phyloP scores from a whole-genome alignment of 352 stramenopile species.

The Globisporangium heterothallicum region DNA sequence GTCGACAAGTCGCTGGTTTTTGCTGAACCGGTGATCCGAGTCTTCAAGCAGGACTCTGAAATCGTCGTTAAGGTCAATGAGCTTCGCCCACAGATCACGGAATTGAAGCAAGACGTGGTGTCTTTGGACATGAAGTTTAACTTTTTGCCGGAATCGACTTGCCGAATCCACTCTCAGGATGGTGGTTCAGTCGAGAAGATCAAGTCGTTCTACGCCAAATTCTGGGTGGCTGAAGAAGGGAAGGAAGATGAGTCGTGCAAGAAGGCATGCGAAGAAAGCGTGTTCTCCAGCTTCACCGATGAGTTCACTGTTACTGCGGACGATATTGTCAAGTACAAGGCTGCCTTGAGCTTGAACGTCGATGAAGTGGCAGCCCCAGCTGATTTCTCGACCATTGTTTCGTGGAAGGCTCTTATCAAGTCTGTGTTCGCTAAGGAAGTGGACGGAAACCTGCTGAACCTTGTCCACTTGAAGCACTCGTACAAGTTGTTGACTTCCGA shows the following conservation, averaged over 20 bases:
- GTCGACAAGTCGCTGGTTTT: conserved; percentile 33
- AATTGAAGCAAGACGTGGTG: conserved; percentile 36
- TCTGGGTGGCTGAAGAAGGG: conserved; percentile 61
- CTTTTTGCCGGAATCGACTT: conserved; percentile 37
- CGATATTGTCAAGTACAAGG: conserved; percentile 60
- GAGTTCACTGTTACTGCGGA: conserved; percentile 54
- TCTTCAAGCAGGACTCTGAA: conserved; percentile 25
- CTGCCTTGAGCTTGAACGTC: conserved; percentile 35
- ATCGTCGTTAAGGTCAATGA: conserved; percentile 56
- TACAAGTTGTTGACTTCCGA: conserved; percentile 56
- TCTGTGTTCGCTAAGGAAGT: conserved; percentile 82
- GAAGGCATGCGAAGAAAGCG: conserved; percentile 48
- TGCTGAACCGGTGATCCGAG: conserved; percentile 40
- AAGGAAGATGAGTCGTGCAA: conserved; percentile 57
- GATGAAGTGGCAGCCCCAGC: conserved; percentile 33
- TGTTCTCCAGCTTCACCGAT: conserved; percentile 52
- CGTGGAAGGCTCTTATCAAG: conserved; percentile 79
- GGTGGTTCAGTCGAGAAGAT: conserved; percentile 39
- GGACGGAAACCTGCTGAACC: conserved; percentile 69
- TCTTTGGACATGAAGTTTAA: conserved; percentile 53
- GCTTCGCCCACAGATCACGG: conserved; percentile 45
- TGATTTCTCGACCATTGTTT: conserved; percentile 77
- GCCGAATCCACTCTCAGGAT: conserved; percentile 45
- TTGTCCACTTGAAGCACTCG: conserved; percentile 84
- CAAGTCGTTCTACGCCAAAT: conserved; percentile 72